Evolutionary conservation across 345 rosid species (phyloP), one percentile per base, ranked within the genome.

Genomic region (Salix caprea): DNA sequence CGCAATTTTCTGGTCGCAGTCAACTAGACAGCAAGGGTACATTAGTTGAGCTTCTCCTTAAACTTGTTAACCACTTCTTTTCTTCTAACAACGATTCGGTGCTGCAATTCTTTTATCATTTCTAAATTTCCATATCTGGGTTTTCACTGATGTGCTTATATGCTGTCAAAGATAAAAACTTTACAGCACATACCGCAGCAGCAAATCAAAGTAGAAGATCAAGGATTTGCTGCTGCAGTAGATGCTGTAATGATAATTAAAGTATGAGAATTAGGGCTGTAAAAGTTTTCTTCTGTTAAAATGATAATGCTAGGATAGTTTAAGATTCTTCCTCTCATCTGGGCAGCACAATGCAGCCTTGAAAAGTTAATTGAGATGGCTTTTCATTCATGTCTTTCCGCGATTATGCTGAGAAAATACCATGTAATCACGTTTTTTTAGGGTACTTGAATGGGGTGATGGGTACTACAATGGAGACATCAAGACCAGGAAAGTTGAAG

Each of bases 401-500:
- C 48, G 46, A 42, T 32, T 28, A 36, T 75, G 30, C 24, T 75
- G 9, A 24, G 69, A 62, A 40, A 48, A n/a, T 52, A 46, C 62
- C 5, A 7, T 40, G 48, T 15, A 34, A 58, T 28, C 40, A 26
- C 67, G 19, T 40, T 67, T n/a, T 78, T 16, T 11, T 77, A 93
- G 98, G 87, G 89, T 78, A 67, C 84, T 96, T 79, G 91, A 88
- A 82, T 96, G 99, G 98, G 86, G 85, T 56, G 92, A 89, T 82
- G 99, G 99, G 69, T 92, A 86, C 80, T 92, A 92, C 81, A 93
- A 93, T 87, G 99, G 99, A 71, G 99, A 93, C 78, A 91, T 91
- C 74, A 96, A 90, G 89, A 93, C 94, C 48, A 90, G 91, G 89
- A 96, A 93, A 61, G 84, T 86, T n/a, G 88, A 85, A 56, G 81